Percentiles rank a stretch among this genome's conserved stretches.
Conservation (phyloP, 2,329 filamentous ascomycete species). For the Talaromyces sp. region DNA sequence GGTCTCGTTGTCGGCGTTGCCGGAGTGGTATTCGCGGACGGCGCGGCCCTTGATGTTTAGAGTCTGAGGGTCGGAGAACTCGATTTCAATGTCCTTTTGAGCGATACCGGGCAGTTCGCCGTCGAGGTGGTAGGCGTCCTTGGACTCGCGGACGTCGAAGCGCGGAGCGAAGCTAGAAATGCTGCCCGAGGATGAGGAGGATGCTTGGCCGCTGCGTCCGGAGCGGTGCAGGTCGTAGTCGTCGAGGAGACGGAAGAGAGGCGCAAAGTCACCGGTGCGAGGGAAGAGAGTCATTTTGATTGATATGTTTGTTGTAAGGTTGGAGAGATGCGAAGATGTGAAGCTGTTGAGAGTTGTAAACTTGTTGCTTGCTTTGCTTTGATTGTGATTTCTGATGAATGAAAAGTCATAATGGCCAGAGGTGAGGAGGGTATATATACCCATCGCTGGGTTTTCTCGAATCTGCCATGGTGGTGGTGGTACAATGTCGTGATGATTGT, state of each 20-base stretch:
- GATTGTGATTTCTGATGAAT: constrained; percentile 6
- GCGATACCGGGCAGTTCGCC: constrained; percentile 44
- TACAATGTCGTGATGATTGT: constrained; percentile 4
- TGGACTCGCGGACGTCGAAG: constrained; percentile 43
- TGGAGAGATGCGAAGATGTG: not conserved
- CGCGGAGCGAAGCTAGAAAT: constrained; percentile 33
- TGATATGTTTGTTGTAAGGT: not conserved
- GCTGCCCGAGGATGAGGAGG: not conserved
- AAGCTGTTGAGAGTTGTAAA: not conserved
- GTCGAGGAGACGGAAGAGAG: constrained; percentile 39
- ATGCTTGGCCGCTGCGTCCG: constrained; percentile 10
- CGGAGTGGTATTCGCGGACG: constrained; percentile 27
- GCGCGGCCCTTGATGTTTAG: constrained; percentile 38
- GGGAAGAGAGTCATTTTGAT: constrained; percentile 22
- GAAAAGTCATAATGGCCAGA: not conserved
- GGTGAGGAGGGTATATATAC: constrained; percentile 9
- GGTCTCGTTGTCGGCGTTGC: not conserved
- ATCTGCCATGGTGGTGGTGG: constrained; percentile 1
- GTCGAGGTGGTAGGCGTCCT: constrained; percentile 38
- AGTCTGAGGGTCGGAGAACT: constrained; percentile 41
- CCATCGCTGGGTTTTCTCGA: constrained; percentile 12
- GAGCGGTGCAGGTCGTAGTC: constrained; percentile 29
- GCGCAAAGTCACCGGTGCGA: constrained; percentile 29
- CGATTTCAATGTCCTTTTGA: constrained; percentile 41
- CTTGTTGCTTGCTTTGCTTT: not conserved